phyloP scores from a whole-genome alignment of 441 rosid genomes.

The Manihot esculenta region DNA sequence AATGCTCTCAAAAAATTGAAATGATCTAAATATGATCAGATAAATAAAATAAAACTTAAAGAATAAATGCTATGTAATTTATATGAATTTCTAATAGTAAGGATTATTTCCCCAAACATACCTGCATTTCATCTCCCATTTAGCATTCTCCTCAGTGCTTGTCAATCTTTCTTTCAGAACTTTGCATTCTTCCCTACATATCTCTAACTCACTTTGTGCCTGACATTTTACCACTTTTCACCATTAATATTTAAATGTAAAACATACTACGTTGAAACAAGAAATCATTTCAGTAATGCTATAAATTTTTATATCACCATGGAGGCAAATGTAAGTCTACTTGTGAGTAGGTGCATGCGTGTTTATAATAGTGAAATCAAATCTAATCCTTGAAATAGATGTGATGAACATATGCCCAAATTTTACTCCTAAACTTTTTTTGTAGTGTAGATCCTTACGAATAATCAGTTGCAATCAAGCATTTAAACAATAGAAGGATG shows the following conservation, averaged over 20 bases:
- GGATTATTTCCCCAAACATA: constrained; percentile 22
- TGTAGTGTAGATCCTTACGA: not conserved
- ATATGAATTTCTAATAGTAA: not conserved
- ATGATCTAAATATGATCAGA: not conserved
- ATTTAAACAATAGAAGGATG: not conserved
- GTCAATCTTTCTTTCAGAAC: constrained; percentile 47
- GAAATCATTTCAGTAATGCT: not conserved
- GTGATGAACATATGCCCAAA: not conserved
- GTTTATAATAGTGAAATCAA: not conserved
- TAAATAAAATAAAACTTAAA: not conserved
- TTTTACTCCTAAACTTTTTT: not conserved
- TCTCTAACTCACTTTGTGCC: constrained; percentile 58
- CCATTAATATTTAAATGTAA: not conserved
- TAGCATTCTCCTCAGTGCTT: constrained; percentile 41
- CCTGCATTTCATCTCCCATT: constrained; percentile 60
- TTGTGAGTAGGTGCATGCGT: not conserved
- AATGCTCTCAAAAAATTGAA: not conserved
- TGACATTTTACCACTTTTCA: constrained; percentile 28
- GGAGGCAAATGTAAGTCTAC: not conserved
- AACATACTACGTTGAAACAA: not conserved
- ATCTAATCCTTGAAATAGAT: not conserved
- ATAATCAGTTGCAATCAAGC: too few species aligned
- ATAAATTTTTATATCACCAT: not conserved
- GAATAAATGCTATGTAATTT: not conserved
- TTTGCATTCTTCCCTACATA: constrained; percentile 55